A percentile compares a stretch with the other conserved stretches of the same genome.
phyloP scores from a whole-genome alignment of 345 rosid species.

The Syzygium grande region DNA sequence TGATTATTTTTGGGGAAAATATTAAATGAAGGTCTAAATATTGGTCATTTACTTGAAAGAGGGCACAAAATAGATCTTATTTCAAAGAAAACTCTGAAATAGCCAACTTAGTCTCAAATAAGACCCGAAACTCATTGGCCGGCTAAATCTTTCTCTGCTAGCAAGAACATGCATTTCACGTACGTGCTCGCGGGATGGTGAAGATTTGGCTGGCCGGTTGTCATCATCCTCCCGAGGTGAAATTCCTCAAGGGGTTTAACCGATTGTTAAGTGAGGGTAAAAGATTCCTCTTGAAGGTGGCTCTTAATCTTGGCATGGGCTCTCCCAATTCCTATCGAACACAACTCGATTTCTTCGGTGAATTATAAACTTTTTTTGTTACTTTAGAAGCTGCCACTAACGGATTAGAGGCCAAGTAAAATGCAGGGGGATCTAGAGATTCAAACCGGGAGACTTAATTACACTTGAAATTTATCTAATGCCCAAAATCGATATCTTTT shows the following conservation, averaged over 20 bases:
- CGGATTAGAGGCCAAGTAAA: not conserved
- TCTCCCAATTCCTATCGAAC: not conserved
- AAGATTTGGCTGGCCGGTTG: not conserved
- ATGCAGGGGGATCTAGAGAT: not conserved
- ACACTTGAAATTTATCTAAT: not conserved
- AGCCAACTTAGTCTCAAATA: not conserved
- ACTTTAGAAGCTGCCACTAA: not conserved
- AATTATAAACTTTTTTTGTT: not conserved
- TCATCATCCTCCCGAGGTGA: not conserved
- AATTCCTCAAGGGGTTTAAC: not conserved
- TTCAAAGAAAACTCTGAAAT: not conserved
- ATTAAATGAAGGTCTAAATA: not conserved
- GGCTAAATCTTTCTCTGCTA: not conserved
- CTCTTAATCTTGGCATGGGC: not conserved
- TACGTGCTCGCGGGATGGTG: not conserved
- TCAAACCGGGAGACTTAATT: not conserved
- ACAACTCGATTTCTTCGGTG: not conserved
- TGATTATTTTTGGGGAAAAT: not conserved
- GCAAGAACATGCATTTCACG: not conserved
- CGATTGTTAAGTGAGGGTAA: not conserved
- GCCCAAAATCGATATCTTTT: not conserved
- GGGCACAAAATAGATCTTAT: not conserved
- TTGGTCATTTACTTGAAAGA: not conserved
- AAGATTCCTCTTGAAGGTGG: not conserved
- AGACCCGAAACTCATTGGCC: too few species aligned